Conservation (phyloP, 139 green algal species). For the Edaphochlamys debaryana region DNA sequence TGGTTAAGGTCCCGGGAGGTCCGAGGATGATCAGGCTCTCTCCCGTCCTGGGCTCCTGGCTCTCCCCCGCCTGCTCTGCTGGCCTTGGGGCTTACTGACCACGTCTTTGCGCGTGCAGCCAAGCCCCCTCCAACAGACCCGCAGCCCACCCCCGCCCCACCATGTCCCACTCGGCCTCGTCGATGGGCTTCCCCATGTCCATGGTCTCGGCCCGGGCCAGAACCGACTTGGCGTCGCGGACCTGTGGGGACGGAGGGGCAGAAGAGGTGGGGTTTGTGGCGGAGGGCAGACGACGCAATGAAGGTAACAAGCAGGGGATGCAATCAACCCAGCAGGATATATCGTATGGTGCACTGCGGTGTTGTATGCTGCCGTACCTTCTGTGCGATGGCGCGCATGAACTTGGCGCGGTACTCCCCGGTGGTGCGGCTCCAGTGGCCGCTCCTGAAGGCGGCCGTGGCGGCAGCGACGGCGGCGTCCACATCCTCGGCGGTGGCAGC, state of each 20-base stretch:
- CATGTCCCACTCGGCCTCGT: conserved; percentile 91
- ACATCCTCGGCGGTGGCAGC: conserved; percentile 68
- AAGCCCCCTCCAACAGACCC: too few relatives aligned
- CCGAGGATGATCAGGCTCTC: too few relatives aligned
- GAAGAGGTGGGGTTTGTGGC: background rate
- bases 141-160: too few relatives aligned
- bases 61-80: too few relatives aligned
- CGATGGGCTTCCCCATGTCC: conserved; percentile 89
- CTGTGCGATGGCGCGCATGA: conserved; percentile 66
- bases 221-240: conserved; percentile 66
- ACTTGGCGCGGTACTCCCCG: conserved; percentile 61
- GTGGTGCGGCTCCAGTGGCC: conserved; percentile 62
- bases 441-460: conserved; percentile 47
- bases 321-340: background rate
- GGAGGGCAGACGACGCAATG: too few relatives aligned
- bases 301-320: too few relatives aligned
- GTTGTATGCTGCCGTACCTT: conserved; percentile 65
- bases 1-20: background rate
- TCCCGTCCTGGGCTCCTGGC: too few relatives aligned
- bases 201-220: conserved; percentile 81
- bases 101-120: too few relatives aligned
- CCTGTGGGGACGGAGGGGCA: conserved; percentile 37
- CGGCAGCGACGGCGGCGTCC: conserved; percentile 65
- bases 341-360: too few relatives aligned
- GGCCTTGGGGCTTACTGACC: too few relatives aligned